A percentile compares a stretch with the other conserved stretches of the same genome.
Evolutionary conservation across 129 eudicot genomes (phyloP).

Genomic region (Pseudognaphalium luteoalbum): DNA sequence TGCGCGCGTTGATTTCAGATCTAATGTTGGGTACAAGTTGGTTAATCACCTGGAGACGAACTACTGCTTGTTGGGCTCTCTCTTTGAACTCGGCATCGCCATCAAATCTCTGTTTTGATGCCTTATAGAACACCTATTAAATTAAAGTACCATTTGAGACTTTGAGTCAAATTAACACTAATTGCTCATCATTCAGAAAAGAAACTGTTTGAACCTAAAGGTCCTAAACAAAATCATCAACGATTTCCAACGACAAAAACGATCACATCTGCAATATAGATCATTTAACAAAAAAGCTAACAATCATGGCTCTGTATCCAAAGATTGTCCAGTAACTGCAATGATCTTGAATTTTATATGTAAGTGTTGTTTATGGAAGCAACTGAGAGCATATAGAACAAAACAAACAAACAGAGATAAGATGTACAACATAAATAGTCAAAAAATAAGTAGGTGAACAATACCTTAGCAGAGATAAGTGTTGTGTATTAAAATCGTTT

Average conservation of each 20-base stretch:
- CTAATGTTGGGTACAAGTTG: background rate
- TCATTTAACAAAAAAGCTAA: background rate
- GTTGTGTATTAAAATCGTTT: too few relatives aligned
- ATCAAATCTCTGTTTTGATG: slow-evolving; percentile 91
- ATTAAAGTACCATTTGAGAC: slow-evolving; percentile 10
- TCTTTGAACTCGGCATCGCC: slow-evolving; percentile 80
- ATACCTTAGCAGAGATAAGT: too few relatives aligned
- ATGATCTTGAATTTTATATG: too few relatives aligned
- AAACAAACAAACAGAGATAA: too few relatives aligned
- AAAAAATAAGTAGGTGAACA: too few relatives aligned
- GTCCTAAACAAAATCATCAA: background rate
- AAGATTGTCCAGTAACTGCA: too few relatives aligned
- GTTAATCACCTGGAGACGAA: slow-evolving; percentile 84
- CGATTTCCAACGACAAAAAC: background rate
- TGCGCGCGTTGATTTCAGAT: background rate
- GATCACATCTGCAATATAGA: background rate
- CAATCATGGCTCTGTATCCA: background rate
- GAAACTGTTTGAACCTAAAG: background rate
- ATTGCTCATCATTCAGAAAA: background rate
- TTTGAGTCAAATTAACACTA: slow-evolving; percentile 5
- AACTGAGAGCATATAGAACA: too few relatives aligned
- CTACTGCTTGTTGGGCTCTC: slow-evolving; percentile 93
- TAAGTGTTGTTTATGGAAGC: too few relatives aligned
- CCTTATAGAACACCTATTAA: slow-evolving; percentile 83
- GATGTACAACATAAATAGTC: too few relatives aligned